Percentiles rank a stretch among this genome's conserved stretches.
phyloP scores from a whole-genome alignment of 768 basidiomycete genomes.

The Panaeolus cyanescens region DNA sequence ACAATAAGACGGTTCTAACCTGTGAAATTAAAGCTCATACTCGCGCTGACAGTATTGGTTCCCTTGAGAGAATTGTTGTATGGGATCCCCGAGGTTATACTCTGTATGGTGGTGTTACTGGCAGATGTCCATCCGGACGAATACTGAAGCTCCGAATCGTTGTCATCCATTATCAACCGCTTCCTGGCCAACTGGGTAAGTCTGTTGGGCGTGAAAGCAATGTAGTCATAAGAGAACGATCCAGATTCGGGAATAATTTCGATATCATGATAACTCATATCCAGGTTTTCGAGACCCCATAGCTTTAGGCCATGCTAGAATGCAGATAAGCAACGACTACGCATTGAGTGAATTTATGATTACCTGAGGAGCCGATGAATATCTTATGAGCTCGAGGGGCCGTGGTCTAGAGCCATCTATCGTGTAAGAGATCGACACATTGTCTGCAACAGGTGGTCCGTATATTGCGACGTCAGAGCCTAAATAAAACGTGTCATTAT shows the following conservation, averaged over 20 bases:
- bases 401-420: constrained; percentile 12
- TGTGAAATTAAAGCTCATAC: constrained; percentile 10
- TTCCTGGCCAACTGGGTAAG: neutral
- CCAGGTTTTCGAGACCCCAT: constrained; percentile 7
- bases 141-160: constrained; percentile 9
- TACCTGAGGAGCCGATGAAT: neutral
- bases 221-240: constrained; percentile 8
- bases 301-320: constrained; percentile 12
- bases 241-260: constrained; percentile 7
- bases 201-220: constrained; percentile 8
- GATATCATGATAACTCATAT: constrained; percentile 6
- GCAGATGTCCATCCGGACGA: constrained; percentile 8
- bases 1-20: constrained; percentile 5
- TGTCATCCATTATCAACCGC: constrained; percentile 12
- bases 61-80: constrained; percentile 10
- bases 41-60: constrained; percentile 5
- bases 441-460: constrained; percentile 5
- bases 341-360: neutral
- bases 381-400: neutral
- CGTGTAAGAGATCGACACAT: constrained; percentile 9
- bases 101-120: constrained; percentile 1
- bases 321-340: neutral
- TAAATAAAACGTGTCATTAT: neutral
- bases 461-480: constrained; percentile 14
- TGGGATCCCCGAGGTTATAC: constrained; percentile 5